Evolutionary conservation across 768 basidiomycete genomes (phyloP), one percentile per base, ranked within the genome.

Genomic region (Tricholoma saponaceum): DNA sequence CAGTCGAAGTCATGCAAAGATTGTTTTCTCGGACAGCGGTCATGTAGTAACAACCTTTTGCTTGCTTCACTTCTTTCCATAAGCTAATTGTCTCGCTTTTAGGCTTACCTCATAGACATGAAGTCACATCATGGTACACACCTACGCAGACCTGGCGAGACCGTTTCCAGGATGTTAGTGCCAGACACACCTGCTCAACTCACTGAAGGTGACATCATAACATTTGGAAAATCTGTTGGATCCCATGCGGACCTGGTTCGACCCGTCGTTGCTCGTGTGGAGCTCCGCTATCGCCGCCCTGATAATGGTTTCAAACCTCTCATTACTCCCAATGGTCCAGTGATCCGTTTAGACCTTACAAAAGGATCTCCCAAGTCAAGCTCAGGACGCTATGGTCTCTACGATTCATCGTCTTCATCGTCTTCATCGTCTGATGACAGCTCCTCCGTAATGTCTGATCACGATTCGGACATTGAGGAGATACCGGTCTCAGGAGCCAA

Each of bases 101-200:
- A 90, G 90, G 84, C 81, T 10, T 87, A 85, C 65, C 70, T 91
- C 67, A 80, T 83, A 60, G 90, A 92, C 74, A 74, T 85, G 16
- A 72, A 78, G 55, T 90, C 89, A 0, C 89, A 90, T 62, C 90
- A 92, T 67, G 90, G 90, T 2, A 92, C 89, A 0, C 82, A 88
- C 61, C 67, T 92, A 54, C 75, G 79, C 59, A 82, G 80, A 61
- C 69, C 74, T 35, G 80, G 77, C 30, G 85, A 88, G 51, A 59
- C 71, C 1, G 62, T 74, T 9, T 74, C 83, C 1, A 82, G 67
- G 64, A 74, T 67, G 58, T 72, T 92, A 20, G 71, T 73, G 46
- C 75, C 86, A 13, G 84, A 87, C 62, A 74, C 77, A 6, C 80
- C 86, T 26, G 80, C 77, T 30, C 66, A 76, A 37, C 82, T 92